Conservation (phyloP, 805 yeast species). For the Starmerella riodocensis region DNA sequence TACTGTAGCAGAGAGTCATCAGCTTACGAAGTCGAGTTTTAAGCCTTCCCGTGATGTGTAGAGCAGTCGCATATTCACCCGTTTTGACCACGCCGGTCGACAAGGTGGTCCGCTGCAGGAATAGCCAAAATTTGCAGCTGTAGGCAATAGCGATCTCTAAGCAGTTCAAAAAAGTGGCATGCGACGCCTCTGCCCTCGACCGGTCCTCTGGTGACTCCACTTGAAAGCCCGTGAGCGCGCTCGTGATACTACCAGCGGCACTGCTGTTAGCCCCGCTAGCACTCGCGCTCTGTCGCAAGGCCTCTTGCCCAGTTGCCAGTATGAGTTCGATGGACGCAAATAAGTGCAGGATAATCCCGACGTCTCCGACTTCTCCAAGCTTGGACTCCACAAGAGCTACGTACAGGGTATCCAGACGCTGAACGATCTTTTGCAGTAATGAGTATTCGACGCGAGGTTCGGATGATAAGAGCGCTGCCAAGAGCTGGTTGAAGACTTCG, state of each 20-base stretch:
- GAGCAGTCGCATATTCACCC: constrained; percentile 11
- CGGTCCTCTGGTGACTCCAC: constrained; percentile 48
- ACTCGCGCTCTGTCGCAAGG: not conserved
- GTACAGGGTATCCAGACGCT: not conserved
- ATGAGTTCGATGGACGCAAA: constrained; percentile 9
- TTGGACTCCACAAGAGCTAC: not conserved
- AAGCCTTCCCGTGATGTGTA: constrained; percentile 21
- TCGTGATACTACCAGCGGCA: constrained; percentile 7
- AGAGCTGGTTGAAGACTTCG: constrained; percentile 11
- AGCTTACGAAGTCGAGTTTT: constrained; percentile 23
- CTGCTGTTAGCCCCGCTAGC: not conserved
- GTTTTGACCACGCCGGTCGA: not conserved
- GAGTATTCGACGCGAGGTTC: constrained; percentile 8
- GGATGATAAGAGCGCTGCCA: constrained; percentile 6
- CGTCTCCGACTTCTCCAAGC: constrained; percentile 6
- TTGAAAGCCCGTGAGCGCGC: constrained; percentile 33
- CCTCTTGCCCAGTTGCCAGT: constrained; percentile 2
- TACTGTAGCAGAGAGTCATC: constrained; percentile 17
- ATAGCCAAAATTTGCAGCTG: constrained; percentile 20
- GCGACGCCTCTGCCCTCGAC: constrained; percentile 39
- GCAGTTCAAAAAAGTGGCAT: constrained; percentile 21
- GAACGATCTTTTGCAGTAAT: constrained; percentile 2
- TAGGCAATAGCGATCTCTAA: constrained; percentile 12
- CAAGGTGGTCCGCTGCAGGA: constrained; percentile 11
- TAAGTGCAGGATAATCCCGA: constrained; percentile 5